A percentile compares a stretch with the other conserved stretches of the same genome.
Evolutionary conservation across 73 alveolate species (phyloP).

Genomic region (Paramecium biaurelia): DNA sequence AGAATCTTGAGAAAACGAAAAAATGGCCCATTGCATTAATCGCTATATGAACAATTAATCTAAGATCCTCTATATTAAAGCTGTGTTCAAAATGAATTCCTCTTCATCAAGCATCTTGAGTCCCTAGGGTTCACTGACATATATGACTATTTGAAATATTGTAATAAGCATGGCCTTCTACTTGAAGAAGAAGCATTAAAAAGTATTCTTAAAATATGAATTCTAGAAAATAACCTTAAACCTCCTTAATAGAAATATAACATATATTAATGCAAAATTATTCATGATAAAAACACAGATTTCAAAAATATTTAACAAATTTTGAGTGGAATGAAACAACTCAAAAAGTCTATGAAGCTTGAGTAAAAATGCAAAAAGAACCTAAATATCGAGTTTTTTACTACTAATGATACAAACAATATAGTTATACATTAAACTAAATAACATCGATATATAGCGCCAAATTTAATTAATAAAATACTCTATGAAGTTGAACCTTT

Average conservation of each 20-base stretch:
- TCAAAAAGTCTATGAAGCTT: neutral
- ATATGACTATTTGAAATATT: neutral
- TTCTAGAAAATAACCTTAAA: neutral
- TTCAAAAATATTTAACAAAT: neutral
- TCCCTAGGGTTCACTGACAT: neutral
- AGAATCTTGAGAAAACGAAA: neutral
- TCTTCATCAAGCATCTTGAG: neutral
- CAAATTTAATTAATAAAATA: neutral
- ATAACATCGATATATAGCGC: neutral
- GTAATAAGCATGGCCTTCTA: neutral
- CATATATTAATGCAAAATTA: neutral
- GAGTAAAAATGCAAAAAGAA: neutral
- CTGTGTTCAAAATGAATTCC: neutral
- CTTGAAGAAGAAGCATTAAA: neutral
- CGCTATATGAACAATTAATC: neutral
- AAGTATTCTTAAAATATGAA: neutral
- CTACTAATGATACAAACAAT: neutral
- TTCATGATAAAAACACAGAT: constrained; percentile 8
- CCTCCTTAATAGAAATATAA: neutral
- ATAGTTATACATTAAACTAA: neutral
- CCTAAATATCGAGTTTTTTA: neutral
- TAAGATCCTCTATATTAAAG: neutral
- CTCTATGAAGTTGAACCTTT: neutral
- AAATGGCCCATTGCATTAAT: neutral
- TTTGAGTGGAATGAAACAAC: neutral